phyloP scores from a whole-genome alignment of 2,329 filamentous ascomycete species.

The Fonsecaea pedrosoi region DNA sequence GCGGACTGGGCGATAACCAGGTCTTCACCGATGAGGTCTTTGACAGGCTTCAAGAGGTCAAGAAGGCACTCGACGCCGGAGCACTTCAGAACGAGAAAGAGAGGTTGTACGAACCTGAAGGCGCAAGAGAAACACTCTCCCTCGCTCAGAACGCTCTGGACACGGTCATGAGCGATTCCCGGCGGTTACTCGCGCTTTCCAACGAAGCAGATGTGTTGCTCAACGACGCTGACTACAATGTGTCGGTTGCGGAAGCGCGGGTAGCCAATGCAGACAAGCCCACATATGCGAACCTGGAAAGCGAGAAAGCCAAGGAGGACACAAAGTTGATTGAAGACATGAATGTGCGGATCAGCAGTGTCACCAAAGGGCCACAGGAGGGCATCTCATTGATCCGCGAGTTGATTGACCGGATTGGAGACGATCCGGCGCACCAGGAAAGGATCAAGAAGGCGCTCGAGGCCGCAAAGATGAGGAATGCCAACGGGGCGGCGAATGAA shows the following conservation, averaged over 20 bases:
- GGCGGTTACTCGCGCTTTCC: slow-evolving; percentile 55
- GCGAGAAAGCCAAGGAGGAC: slow-evolving; percentile 58
- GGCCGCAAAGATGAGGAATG: slow-evolving; percentile 61
- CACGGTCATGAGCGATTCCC: slow-evolving; percentile 52
- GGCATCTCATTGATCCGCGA: slow-evolving; percentile 48
- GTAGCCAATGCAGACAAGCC: slow-evolving; percentile 52
- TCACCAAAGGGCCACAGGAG: slow-evolving; percentile 49
- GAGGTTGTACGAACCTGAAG: slow-evolving; percentile 36
- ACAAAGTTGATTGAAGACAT: slow-evolving; percentile 53
- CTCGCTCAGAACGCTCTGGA: slow-evolving; percentile 49
- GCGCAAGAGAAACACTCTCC: slow-evolving; percentile 43
- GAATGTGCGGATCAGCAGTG: slow-evolving; percentile 50
- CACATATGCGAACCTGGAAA: slow-evolving; percentile 51
- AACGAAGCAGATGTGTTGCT: slow-evolving; percentile 57
- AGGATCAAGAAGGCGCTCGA: slow-evolving; percentile 59
- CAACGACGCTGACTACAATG: slow-evolving; percentile 60
- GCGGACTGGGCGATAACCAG: slow-evolving; percentile 60
- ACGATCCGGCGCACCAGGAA: slow-evolving; percentile 54
- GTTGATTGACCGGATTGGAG: slow-evolving; percentile 46
- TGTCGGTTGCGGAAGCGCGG: slow-evolving; percentile 61
- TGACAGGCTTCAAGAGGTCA: slow-evolving; percentile 46
- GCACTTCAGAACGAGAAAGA: slow-evolving; percentile 43
- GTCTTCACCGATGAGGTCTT: slow-evolving; percentile 57
- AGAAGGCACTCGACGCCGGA: slow-evolving; percentile 41
- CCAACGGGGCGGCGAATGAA: neutral